phyloP scores from a whole-genome alignment of 2,329 filamentous ascomycete genomes.

The Colletotrichum sp. region DNA sequence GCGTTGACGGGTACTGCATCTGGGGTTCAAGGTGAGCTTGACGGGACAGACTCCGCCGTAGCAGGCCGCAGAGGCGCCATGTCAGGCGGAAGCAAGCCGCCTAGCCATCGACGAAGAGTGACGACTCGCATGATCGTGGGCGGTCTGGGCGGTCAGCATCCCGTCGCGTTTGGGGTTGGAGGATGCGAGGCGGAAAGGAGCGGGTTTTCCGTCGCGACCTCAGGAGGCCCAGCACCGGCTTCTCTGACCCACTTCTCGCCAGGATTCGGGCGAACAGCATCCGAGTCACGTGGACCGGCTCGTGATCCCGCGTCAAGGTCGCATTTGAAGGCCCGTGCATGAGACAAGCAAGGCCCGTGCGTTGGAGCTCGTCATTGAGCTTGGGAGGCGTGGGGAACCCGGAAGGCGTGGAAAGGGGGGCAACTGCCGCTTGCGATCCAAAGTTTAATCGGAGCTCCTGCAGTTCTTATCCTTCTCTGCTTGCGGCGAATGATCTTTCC shows the following conservation, averaged over 20 bases:
- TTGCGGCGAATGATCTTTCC: not conserved
- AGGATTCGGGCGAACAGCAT: not conserved
- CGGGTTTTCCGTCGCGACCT: not conserved
- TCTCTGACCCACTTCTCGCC: not conserved
- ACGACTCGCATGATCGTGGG: not conserved
- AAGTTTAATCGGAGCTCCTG: not conserved
- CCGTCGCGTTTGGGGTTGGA: not conserved
- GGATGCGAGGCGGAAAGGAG: not conserved
- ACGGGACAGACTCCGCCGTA: not conserved
- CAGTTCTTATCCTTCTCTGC: not conserved
- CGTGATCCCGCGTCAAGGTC: not conserved
- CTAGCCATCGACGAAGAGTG: rapidly evolving
- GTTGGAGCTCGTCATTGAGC: not conserved
- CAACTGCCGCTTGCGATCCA: not conserved
- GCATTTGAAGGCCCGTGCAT: not conserved
- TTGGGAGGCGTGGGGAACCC: not conserved
- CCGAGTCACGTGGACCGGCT: rapidly evolving
- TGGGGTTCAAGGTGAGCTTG: not conserved
- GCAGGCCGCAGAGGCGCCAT: not conserved
- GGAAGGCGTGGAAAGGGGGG: not conserved
- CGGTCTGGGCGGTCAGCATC: not conserved
- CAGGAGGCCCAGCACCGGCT: not conserved
- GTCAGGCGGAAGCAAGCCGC: not conserved
- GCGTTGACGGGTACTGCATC: not conserved
- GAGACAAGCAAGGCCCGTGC: not conserved